These are phyloP conservation scores for Tephrocybe sp. DNA, from an alignment of 768 basidiomycete genomes.

Conservation along the genomic window DNA sequence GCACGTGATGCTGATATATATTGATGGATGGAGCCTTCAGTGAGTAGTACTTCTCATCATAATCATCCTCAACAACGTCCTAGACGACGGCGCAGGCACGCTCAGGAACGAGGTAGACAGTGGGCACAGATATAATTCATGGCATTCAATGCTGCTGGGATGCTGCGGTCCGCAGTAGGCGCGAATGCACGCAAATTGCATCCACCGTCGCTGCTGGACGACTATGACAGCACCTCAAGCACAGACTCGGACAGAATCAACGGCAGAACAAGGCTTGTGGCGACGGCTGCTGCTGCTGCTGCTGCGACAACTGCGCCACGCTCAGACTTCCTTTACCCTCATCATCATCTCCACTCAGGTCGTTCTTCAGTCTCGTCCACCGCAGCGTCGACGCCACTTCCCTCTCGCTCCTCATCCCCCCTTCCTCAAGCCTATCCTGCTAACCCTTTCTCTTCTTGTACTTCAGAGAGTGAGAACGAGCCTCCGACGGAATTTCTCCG, in stretches of 20 bases:
- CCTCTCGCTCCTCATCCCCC: constrained; percentile 64
- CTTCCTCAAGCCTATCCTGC: constrained; percentile 50
- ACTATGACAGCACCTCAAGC: constrained; percentile 44
- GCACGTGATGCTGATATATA: constrained; percentile 12
- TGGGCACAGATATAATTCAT: constrained; percentile 12
- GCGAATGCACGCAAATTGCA: constrained; percentile 18
- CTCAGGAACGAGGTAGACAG: constrained; percentile 7
- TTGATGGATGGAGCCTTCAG: constrained; percentile 9
- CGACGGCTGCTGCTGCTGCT: too few relatives aligned
- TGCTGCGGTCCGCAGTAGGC: constrained; percentile 19
- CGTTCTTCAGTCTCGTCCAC: constrained; percentile 40
- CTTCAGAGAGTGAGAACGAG: constrained; percentile 65
- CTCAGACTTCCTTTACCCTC: constrained; percentile 31
- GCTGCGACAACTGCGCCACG: constrained; percentile 19
- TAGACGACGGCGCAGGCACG: constrained; percentile 14
- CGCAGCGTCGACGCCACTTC: constrained; percentile 48
- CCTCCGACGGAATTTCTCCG: constrained; percentile 45
- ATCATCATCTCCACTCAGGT: constrained; percentile 31
- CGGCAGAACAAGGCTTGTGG: constrained; percentile 11
- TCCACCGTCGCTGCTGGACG: constrained; percentile 23
- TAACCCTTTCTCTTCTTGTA: constrained; percentile 47
- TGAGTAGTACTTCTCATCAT: neutral
- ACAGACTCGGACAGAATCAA: constrained; percentile 39
- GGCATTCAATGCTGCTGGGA: constrained; percentile 19
- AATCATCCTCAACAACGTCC: constrained; percentile 14